Base-by-base conservation (phyloP, 1,284 basidiomycete species). In the Acaromyces ingoldii region DNA sequence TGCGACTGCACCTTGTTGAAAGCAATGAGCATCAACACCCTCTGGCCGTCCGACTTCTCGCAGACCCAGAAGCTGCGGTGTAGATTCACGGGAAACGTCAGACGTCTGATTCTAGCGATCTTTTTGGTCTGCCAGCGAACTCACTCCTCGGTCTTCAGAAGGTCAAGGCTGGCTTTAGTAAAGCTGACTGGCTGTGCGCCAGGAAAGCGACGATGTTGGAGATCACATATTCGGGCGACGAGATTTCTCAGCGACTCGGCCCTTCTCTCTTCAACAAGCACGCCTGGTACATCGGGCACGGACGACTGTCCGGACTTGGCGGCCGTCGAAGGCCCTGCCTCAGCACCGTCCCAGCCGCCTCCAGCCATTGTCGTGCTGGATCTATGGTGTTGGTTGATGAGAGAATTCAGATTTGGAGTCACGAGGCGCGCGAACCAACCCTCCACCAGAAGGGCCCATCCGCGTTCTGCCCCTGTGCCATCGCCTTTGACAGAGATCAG, bases 11-110 rank as follows among this genome's bases (percentile, higher is more conserved):
- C 56, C 33, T 80, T 77, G 21, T 81, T 79, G 48, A 80, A 77
- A 36, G 86, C 82, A 45, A 98, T 82, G 55, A 95, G 80, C 42
- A 97, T 82, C 38, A 98, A 80, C 28, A 98, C 89, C 37, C 95
- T 84, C 49, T 97, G 78, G 2, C 95, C 95, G 73, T 99, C 95
- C n/a, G 91, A 95, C 80, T 99, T 99, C 79, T 99, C 95, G 78
- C 91, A 96, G 26, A 99, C 93, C 93, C 93, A 99, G 76, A 88
- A 98, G 76, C 91, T 95, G 67, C 31, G 30, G 31, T 45, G 17
- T 13, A n/a, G 19, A 21, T 34, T 7, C 9, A n/a, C 10, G 21
- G 17, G 29, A 28, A 48, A 49, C 4, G n/a, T 7, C 7, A 22
- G 38, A 13, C 10, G 38, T 40, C 21, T n/a, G 21, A n/a, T 13